Base-by-base conservation (phyloP, 768 basidiomycete species). In the Tricholoma matsutake region DNA sequence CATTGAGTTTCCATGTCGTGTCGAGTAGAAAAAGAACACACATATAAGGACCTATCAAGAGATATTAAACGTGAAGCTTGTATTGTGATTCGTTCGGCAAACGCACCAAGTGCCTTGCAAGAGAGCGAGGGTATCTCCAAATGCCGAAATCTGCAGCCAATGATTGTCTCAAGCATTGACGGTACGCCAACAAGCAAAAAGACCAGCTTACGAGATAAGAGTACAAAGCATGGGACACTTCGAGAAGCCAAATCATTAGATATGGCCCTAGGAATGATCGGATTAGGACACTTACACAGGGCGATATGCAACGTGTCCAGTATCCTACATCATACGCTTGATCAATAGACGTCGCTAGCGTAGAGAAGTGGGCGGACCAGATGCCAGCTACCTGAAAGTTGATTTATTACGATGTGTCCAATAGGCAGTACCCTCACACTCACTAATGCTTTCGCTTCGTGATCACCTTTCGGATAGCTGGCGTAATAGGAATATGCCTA, bases 401-500 rank as follows among this genome's bases (percentile, higher is more conserved):
- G 3, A 9, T 53, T 51, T 31, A 53, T 14, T 49, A 2, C 47
- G 22, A 49, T 28, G 11, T 28, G 22, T 55, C 35, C 20, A 14
- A 25, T 3, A 20, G 14, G 10, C 54, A 39, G 31, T n/a, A 54
- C 58, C 13, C 9, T 56, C 5, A 35, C 39, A 69, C 73, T 60
- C 52, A 80, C 80, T 53, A 81, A 66, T 28, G 64, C 20, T 61
- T 79, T 80, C 32, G 76, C 67, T 28, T 59, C 59, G 5, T 31
- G 56, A 6, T 65, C 68, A 67, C 80, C 79, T 54, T 74, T 75
- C 2, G 77, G 77, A 62, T 76, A 79, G 45, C 72, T 70, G 39
- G 71, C 62, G 56, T 73, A 81, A 64, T 81, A 81, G 55, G 79
- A 78, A 66, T 80, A 80, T 14, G 72, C 64, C 79, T 81, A 57